Base-by-base conservation (phyloP, 2,329 filamentous ascomycete species). In the Sarocladiaceae sp. region DNA sequence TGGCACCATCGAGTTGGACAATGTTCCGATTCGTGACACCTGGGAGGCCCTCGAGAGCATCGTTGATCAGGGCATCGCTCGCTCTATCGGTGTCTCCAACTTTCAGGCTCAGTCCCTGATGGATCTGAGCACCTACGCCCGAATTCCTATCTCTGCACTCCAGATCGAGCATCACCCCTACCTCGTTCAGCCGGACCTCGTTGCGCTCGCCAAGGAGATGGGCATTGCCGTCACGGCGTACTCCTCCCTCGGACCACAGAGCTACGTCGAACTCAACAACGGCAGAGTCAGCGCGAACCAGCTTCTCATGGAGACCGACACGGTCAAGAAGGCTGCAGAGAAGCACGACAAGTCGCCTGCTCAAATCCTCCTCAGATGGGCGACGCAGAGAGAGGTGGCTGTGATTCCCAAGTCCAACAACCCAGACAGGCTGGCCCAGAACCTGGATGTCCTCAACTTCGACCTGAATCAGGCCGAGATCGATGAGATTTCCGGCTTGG, bases 1-100 rank as follows among this genome's bases (percentile, higher is more conserved):
- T 4, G 69, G 72, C 46, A 67, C 82, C 40, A 72, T 74, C 48
- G 74, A 71, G 4, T 18, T 48, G 18, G 56, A 51, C 67, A 83
- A 79, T 52, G 82, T 83, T 29, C 73, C 77, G 40, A 83, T 88
- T 63, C 80, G 85, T 58, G 80, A 88, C 66, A 91, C 87, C 37
- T 93, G 86, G 84, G 69, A 74, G 43, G 84, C 85, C 31, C 82
- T 93, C 74, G 87, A 91, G 70, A 61, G 65, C 43, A 71, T 88
- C 34, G 83, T 87, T 46, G 75, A 78, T 54, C 68, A 74, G 59
- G 77, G 78, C 20, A 73, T 91, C 37, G 73, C 81, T 50, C 77
- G 74, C 57, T 80, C 76, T 63, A 88, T 91, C 59, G 87, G 86
- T 51, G 73, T 93, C 48, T 83, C 76, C 68, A 93, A 93, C 74